phyloP scores from a whole-genome alignment of 805 yeast species.

The Lipomyces yamadae region DNA sequence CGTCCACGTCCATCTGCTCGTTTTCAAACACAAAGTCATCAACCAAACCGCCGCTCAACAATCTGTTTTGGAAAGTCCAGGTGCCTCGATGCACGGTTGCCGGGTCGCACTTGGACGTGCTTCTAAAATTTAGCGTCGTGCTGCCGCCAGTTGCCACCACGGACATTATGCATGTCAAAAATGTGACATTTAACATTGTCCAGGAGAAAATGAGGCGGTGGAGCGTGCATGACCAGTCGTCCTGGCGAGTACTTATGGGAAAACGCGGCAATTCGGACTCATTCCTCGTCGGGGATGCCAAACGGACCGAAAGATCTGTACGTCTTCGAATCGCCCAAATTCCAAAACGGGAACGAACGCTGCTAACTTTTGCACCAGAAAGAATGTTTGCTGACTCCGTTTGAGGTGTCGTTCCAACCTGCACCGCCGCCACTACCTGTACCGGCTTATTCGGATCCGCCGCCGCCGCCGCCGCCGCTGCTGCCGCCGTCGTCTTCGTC shows the following conservation, averaged over 20 bases:
- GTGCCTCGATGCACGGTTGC: background rate
- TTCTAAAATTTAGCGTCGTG: conserved; percentile 1
- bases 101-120: conserved; percentile 3
- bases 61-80: conserved; percentile 14
- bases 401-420: conserved; percentile 7
- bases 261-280: background rate
- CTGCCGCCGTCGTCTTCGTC: conserved; percentile 7
- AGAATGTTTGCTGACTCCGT: background rate
- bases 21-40: background rate
- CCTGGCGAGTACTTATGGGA: background rate
- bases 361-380: background rate
- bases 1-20: background rate
- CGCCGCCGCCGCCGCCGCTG: background rate
- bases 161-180: background rate
- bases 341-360: background rate
- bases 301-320: conserved; percentile 2
- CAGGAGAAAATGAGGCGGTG: conserved; percentile 8
- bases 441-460: background rate
- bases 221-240: background rate
- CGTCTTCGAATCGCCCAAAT: background rate
- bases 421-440: background rate
- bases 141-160: background rate
- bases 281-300: background rate
- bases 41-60: background rate
- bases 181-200: background rate